A percentile compares a stretch with the other conserved stretches of the same genome.
Conservation (phyloP, 768 basidiomycete species). For the Tulasnella sp. region DNA sequence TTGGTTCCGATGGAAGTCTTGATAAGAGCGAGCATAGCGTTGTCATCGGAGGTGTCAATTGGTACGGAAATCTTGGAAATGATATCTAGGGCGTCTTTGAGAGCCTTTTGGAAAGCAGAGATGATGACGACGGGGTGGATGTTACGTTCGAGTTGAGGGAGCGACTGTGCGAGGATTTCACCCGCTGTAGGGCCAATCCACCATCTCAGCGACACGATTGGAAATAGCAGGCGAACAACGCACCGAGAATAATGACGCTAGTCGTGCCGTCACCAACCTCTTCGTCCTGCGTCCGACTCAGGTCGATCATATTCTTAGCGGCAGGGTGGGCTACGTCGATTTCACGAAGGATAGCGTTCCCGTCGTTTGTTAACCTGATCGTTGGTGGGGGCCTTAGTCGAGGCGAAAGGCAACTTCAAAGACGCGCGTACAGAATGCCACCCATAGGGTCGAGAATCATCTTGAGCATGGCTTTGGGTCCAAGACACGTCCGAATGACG, state of each 20-base stretch:
- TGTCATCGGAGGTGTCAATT: conserved; percentile 79
- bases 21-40: conserved; percentile 93
- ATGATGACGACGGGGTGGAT: conserved; percentile 99
- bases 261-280: conserved; percentile 99
- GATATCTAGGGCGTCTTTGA: conserved; percentile 86
- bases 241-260: conserved; percentile 95
- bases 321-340: conserved; percentile 99
- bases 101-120: conserved; percentile 93
- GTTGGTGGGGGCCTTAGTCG: too few relatives aligned
- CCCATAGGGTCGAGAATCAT: conserved; percentile 99
- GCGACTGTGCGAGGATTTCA: conserved; percentile 93
- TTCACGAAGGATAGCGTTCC: conserved; percentile 97
- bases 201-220: not conserved
- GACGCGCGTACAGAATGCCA: conserved; percentile 72
- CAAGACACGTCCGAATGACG: conserved; percentile 95
- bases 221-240: conserved; percentile 32
- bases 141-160: conserved; percentile 89
- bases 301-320: conserved; percentile 99
- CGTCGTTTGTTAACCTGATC: conserved; percentile 88
- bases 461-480: conserved; percentile 97
- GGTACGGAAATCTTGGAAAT: conserved; percentile 84
- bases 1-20: conserved; percentile 99
- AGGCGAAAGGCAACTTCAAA: not conserved
- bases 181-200: conserved; percentile 56
- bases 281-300: conserved; percentile 96